Evolutionary conservation across 2,329 filamentous ascomycete genomes (phyloP).

Genomic region (Botrytis galanthina): DNA sequence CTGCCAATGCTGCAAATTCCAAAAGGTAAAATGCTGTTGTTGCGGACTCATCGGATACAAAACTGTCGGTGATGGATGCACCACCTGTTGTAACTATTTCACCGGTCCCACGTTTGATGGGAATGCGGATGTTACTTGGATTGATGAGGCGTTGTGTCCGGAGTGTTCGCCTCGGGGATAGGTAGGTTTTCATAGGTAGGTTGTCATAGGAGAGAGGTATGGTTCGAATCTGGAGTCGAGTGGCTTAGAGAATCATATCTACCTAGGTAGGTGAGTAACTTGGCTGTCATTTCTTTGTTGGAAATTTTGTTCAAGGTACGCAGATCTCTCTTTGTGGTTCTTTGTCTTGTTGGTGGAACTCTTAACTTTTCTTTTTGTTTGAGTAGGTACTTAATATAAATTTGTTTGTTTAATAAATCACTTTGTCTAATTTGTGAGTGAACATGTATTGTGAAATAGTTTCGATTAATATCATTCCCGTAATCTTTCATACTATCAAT

Average conservation of each 20-base stretch:
- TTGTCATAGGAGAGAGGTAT: too few relatives aligned
- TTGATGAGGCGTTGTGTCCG: neutral
- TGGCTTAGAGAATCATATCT: neutral
- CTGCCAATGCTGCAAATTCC: neutral
- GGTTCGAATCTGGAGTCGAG: neutral
- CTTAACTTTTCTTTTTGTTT: neutral
- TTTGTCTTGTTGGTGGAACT: neutral
- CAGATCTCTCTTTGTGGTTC: neutral
- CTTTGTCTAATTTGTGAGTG: neutral
- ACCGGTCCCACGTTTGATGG: neutral
- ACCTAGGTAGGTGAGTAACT: too few relatives aligned
- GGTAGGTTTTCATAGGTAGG: neutral
- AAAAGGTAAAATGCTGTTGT: neutral
- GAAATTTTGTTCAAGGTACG: neutral
- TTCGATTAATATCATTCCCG: neutral
- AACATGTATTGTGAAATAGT: rapidly evolving
- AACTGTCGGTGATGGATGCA: neutral
- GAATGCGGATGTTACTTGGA: neutral
- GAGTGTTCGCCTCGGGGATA: neutral
- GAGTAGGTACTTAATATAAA: neutral
- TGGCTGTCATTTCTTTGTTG: neutral
- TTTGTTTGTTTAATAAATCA: neutral
- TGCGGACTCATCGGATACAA: neutral
- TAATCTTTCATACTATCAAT: neutral
- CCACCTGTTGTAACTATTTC: neutral